phyloP scores from a whole-genome alignment of 192 early-diverging fungal genomes.

The Mortierella hygrophila region DNA sequence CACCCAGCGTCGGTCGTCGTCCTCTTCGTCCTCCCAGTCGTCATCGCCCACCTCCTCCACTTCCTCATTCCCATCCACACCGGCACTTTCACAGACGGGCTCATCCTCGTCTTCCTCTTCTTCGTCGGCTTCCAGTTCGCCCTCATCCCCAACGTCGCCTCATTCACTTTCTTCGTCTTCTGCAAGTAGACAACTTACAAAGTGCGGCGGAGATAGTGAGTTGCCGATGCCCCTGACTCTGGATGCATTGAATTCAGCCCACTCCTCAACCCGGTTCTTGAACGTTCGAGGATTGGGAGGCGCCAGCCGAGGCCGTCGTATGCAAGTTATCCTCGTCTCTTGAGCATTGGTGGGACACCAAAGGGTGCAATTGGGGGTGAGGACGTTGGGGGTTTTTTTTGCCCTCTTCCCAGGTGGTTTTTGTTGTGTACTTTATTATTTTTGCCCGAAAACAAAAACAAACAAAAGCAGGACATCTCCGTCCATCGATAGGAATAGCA shows the following conservation, averaged over 20 bases:
- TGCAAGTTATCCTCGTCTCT: constrained; percentile 48
- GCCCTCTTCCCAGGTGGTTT: not conserved
- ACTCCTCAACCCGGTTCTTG: constrained; percentile 28
- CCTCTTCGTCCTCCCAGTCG: constrained; percentile 10
- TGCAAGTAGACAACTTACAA: not conserved
- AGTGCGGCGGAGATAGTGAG: not conserved
- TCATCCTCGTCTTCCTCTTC: constrained; percentile 19
- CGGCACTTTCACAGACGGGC: constrained; percentile 21
- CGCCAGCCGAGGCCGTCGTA: constrained; percentile 33
- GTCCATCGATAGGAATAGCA: too few species aligned
- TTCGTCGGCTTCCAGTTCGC: constrained; percentile 21
- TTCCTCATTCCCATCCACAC: constrained; percentile 29
- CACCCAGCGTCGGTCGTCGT: constrained; percentile 10
- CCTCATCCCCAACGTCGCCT: constrained; percentile 25
- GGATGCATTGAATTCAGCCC: constrained; percentile 7
- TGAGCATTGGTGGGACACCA: not conserved
- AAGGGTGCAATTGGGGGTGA: not conserved
- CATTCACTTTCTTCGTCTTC: not conserved
- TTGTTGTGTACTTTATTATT: not conserved
- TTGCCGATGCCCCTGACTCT: constrained; percentile 16
- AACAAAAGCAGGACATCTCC: too few species aligned
- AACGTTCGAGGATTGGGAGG: constrained; percentile 48
- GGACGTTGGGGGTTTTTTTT: not conserved
- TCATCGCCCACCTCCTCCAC: constrained; percentile 10
- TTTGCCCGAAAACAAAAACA: not conserved